Evolutionary conservation across 2,329 filamentous ascomycete species (phyloP), one percentile per base, ranked within the genome.

Genomic region (Ascochyta rabiei): DNA sequence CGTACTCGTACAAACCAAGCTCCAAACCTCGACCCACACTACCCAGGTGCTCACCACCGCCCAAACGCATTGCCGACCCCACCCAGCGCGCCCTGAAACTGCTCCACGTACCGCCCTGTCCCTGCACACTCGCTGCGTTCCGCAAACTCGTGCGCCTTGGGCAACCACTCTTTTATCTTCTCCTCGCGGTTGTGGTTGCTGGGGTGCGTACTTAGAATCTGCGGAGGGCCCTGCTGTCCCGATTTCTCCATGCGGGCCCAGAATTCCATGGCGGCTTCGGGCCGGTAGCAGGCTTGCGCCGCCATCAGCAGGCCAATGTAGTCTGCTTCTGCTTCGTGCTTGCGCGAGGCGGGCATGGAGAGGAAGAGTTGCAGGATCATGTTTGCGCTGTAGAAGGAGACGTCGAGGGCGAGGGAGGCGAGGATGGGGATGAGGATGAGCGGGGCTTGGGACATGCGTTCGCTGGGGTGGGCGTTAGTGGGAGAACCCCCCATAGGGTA

Each of bases 271-370:
- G 89, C 89, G 56, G 85, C 84, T 12, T 81, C 75, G 1, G 90
- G 90, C 57, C 91, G 81, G 69, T 89, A 93, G 76, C 90, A 93
- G 23, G 87, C 88, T 75, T 90, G 85, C 0, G 89, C 85, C 88
- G 93, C 93, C 82, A 93, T 89, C 82, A 93, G 85, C 30, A 93
- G 74, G 0, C 90, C 90, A 42, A 93, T 91, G 65, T 89, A 90
- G 68, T 93, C 90, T 0, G 90, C 90, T 76, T 93, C 89, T 43
- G 81, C 85, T 79, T 88, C 90, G 76, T 92, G 89, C 68, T 82
- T 83, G 43, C 90, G 80, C 41, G 84, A 85, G 71, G 89, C 89
- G 1, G 89, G 90, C 56, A 84, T 78, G 43, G 80, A 80, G 68
- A 91, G 85, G n/a, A 87, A 81, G 15, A 89, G 71, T 45, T 89